These are phyloP conservation scores for Dothistroma septosporum DNA, from an alignment of 2,329 filamentous ascomycete species.

Conservation along the genomic window DNA sequence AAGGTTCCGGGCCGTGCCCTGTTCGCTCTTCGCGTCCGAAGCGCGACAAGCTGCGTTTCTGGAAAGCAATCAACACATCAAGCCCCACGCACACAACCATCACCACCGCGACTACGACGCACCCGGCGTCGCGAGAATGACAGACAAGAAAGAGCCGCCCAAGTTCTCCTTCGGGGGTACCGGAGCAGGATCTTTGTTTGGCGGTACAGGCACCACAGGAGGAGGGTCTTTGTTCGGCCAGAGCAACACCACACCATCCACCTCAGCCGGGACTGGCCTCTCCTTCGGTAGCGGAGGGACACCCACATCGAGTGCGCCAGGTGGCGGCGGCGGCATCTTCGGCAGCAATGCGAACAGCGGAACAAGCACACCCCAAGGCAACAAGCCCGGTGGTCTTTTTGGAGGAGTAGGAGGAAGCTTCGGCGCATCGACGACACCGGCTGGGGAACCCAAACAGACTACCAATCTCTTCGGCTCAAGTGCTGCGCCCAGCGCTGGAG, in stretches of 20 bases:
- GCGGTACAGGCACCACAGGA: conserved; percentile 1
- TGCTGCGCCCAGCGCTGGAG: not conserved
- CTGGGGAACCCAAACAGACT: conserved; percentile 23
- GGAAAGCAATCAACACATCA: not conserved
- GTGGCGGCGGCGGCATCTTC: not conserved
- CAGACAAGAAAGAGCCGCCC: conserved; percentile 16
- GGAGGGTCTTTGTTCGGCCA: conserved; percentile 1
- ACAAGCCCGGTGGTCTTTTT: conserved; percentile 16
- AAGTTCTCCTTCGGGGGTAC: conserved; percentile 16
- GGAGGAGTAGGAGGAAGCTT: conserved; percentile 14
- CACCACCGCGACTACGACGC: not conserved
- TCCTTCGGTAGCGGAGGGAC: conserved; percentile 1
- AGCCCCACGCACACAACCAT: not conserved
- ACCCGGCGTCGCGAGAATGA: conserved; percentile 13
- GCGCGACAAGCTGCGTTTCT: not conserved
- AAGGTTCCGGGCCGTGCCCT: not conserved
- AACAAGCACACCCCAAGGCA: conserved; percentile 20
- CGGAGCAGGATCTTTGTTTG: conserved; percentile 4
- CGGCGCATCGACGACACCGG: conserved; percentile 21
- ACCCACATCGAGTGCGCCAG: conserved; percentile 1
- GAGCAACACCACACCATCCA: conserved; percentile 1
- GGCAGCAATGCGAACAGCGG: conserved; percentile 14
- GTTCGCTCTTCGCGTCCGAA: not conserved
- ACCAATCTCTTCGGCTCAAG: conserved; percentile 3
- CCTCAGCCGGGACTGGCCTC: not conserved